Conservation (phyloP, 176 grass and related monocot species). For the Phoenix roebelenii region DNA sequence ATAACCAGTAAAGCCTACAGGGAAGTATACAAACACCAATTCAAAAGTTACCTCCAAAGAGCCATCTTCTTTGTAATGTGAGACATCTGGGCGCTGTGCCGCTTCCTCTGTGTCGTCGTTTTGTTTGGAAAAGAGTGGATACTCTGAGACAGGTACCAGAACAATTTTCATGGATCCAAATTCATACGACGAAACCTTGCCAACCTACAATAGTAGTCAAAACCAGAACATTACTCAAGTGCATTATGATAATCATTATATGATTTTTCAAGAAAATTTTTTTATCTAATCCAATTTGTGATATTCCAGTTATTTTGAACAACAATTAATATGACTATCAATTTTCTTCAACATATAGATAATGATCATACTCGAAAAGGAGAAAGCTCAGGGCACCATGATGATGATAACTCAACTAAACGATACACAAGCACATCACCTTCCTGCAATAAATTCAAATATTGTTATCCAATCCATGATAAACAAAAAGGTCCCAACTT, state of each 20-base stretch:
- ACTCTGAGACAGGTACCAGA: conserved; percentile 52
- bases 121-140: conserved; percentile 42
- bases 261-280: not conserved
- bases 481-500: too few species aligned
- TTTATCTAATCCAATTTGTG: not conserved
- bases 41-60: conserved; percentile 65
- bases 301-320: too few species aligned
- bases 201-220: conserved; percentile 49
- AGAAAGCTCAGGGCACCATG: conserved; percentile 89
- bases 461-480: too few species aligned
- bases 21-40: not conserved
- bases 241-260: not conserved
- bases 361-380: conserved; percentile 43
- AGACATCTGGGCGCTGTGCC: conserved; percentile 22
- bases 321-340: not conserved
- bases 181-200: conserved; percentile 75
- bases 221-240: not conserved
- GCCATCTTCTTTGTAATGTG: conserved; percentile 80
- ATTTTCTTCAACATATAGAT: too few species aligned
- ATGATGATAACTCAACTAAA: conserved; percentile 70
- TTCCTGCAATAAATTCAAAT: conserved; percentile 38
- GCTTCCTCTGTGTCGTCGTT: conserved; percentile 22
- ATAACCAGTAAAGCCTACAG: conserved; percentile 3
- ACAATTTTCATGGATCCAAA: conserved; percentile 53
- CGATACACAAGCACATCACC: conserved; percentile 77